These are phyloP conservation scores for Coemansia sp. DNA, from an alignment of 371 early-diverging fungal genomes.

Conservation along the genomic window DNA sequence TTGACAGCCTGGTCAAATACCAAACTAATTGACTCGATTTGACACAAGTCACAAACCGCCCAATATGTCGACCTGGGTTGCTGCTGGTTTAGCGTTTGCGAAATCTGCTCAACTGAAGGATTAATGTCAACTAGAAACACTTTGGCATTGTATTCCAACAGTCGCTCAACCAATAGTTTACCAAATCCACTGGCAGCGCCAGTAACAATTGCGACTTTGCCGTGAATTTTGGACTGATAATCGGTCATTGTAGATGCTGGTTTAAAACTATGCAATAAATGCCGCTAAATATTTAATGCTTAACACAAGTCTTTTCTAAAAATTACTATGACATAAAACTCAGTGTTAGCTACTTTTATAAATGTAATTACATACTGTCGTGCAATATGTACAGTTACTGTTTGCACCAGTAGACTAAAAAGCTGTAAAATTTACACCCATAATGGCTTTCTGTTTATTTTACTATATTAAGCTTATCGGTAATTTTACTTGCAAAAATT, in stretches of 20 bases:
- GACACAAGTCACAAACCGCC: slow-evolving; percentile 51
- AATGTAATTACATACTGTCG: not conserved
- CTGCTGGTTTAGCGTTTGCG: slow-evolving; percentile 35
- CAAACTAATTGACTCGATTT: slow-evolving; percentile 38
- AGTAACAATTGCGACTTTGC: slow-evolving; percentile 57
- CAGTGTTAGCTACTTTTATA: not conserved
- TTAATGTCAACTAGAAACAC: slow-evolving; percentile 54
- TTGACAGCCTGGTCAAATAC: slow-evolving; percentile 48
- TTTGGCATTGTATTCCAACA: slow-evolving; percentile 34
- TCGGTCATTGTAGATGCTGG: not conserved
- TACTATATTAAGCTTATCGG: not conserved
- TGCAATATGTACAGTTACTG: not conserved
- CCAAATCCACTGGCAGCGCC: slow-evolving; percentile 56
- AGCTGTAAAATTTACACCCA: not conserved
- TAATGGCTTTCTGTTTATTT: not conserved
- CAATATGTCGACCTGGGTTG: slow-evolving; percentile 4
- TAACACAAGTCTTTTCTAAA: not conserved
- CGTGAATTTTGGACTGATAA: slow-evolving; percentile 16
- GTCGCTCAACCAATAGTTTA: slow-evolving; percentile 39
- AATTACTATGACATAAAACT: not conserved
- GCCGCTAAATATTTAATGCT: not conserved
- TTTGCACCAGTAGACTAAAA: not conserved
- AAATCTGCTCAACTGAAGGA: slow-evolving; percentile 37
- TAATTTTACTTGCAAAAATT: not conserved
- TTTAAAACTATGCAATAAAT: not conserved